These are phyloP conservation scores for Globisporangium megalacanthum DNA, from an alignment of 352 stramenopile species.

Conservation along the genomic window DNA sequence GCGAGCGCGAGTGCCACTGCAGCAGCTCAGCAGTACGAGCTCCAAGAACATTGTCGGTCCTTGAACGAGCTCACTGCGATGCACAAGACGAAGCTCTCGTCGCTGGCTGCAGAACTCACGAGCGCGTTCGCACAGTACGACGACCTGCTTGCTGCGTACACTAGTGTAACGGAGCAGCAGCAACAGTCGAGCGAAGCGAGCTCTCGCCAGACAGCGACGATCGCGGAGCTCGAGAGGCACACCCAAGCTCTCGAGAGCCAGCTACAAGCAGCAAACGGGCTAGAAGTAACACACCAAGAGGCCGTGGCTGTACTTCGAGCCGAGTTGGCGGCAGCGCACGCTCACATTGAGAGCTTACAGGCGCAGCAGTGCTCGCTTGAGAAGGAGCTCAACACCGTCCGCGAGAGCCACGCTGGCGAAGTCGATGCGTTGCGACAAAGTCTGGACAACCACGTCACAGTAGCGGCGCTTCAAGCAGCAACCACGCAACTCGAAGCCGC, in stretches of 20 bases:
- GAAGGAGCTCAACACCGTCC: neutral
- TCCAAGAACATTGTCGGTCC: slow-evolving; percentile 2
- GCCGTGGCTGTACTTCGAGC: neutral
- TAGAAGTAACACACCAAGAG: no score
- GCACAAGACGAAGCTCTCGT: slow-evolving; percentile 1
- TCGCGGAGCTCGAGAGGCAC: neutral
- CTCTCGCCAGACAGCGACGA: neutral
- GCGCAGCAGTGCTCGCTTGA: neutral
- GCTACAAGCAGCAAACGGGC: neutral
- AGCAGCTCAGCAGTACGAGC: neutral
- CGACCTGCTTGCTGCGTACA: neutral
- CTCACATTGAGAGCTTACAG: neutral
- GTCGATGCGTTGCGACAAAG: neutral
- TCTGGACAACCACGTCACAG: neutral
- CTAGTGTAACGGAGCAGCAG: neutral
- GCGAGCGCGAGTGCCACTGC: neutral
- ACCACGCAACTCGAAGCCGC: neutral
- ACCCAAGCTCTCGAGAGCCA: neutral
- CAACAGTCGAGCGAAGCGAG: neutral
- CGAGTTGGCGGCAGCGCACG: neutral
- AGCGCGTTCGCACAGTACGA: slow-evolving; percentile 4
- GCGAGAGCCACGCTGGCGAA: neutral
- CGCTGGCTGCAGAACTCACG: neutral
- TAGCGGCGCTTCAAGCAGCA: neutral
- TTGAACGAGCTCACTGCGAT: neutral